These are phyloP conservation scores for Dovyalis caffra DNA, from an alignment of 345 rosid species.

Conservation along the genomic window DNA sequence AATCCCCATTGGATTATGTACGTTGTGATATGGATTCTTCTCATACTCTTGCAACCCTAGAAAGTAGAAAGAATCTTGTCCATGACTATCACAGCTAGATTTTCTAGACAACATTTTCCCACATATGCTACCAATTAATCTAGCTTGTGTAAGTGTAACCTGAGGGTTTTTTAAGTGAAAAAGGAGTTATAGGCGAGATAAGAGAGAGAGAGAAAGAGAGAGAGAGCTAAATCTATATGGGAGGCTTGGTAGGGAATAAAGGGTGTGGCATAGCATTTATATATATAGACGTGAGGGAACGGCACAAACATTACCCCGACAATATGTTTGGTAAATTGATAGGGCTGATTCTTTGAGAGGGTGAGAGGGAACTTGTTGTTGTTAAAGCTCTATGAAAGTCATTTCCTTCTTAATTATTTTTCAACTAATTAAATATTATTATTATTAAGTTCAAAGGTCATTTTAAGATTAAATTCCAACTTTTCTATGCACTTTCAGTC, in stretches of 20 bases:
- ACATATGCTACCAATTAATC: no score
- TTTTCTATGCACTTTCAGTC: no score
- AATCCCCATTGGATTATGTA: constrained; percentile 32
- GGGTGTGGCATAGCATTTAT: not conserved
- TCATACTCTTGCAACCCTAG: constrained; percentile 38
- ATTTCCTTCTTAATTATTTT: no score
- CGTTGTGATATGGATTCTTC: constrained; percentile 26
- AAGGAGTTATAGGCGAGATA: no score
- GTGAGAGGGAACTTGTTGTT: not conserved
- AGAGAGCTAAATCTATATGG: not conserved
- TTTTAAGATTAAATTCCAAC: no score
- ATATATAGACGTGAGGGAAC: not conserved
- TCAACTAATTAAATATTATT: no score
- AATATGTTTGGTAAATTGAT: not conserved
- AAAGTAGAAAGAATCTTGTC: constrained; percentile 33
- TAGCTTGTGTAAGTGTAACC: no score
- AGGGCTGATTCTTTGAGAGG: not conserved
- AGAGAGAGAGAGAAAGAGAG: not conserved
- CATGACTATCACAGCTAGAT: constrained; percentile 14
- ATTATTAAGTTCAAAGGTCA: no score
- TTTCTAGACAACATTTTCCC: constrained; percentile 19
- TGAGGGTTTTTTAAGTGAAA: no score
- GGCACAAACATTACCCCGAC: not conserved
- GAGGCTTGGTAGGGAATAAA: not conserved
- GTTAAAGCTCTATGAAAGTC: no score